Base-by-base conservation (phyloP, 345 rosid species). In the Excoecaria cochinchinensis region DNA sequence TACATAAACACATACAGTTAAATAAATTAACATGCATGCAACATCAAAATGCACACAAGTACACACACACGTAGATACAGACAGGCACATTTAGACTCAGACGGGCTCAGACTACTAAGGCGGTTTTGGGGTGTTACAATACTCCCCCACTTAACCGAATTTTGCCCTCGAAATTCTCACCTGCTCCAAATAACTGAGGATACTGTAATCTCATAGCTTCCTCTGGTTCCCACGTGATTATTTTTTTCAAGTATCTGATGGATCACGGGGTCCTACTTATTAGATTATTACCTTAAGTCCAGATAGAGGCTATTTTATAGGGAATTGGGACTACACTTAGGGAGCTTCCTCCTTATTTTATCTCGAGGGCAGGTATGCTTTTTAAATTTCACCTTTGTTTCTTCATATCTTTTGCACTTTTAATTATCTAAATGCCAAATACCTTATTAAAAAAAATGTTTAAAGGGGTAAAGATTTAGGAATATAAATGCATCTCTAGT, bases 281-380 rank as follows among this genome's bases (percentile, higher is more conserved):
- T 74, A 93, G 97, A 89, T 82, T 94, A 81, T 71, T 94, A 85
- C 96, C 96, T 19, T 91, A 96, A 84, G 88, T 96, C 57, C 98
- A 96, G 75, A 1, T 93, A 38, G 99, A 96, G 83, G 97, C 95
- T 56, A 71, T 92, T 74, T 77, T 96, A 61, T 96, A 98, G 99
- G 99, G 99, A 50, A 19, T 96, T 68, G 99, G 99, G 77, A 96
- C 99, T 31, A 97, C 98, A 52, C 97, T 96, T 56, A 98, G 99
- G 61, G 99, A 96, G 84, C 98, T 96, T 85, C 99, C 99, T 84
- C 99, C 99, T 40, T 96, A 93, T 91, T 96, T 96, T 81, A 92
- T 96, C 81, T 90, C 99, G 73, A 90, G 98, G 74, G 98, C 99
- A 77, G 99, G 99, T 95, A 77, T 38, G 65, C 21, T 11, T 25